Base-by-base conservation (phyloP, 75 land plant genomes). In the Cunninghamia lanceolata region DNA sequence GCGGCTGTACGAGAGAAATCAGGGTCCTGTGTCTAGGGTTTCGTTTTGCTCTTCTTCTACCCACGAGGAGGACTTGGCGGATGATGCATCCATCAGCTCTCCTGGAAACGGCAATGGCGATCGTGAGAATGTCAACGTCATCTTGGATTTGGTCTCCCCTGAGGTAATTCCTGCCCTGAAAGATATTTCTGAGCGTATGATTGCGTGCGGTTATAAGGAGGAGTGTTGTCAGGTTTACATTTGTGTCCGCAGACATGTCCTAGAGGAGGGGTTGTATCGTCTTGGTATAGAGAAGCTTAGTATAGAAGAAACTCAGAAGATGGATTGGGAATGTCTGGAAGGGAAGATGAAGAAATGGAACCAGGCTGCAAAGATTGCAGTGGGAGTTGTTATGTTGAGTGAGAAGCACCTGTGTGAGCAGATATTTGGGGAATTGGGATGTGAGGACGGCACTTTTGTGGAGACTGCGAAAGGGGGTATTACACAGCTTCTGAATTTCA, bases 331-430 rank as follows among this genome's bases (percentile, higher is more conserved):
- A 17, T 28, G 28, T 30, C 84, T 91, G 86, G 92, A 93, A 34
- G 89, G 46, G 14, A 91, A 88, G 85, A 94, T 94, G 71, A 89
- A 84, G 90, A 90, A 90, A 47, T 96, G 99, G 99, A 87, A 84
- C 21, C 95, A 92, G 74, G 92, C 95, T 35, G 87, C 97, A 39
- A 96, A 94, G 85, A 84, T 93, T 74, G 86, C 88, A 0, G 89
- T 95, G 30, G 84, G 87, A 85, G 93, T 89, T 30, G 79, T 96
- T 13, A 79, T 95, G 46, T 36, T 85, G 2, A 92, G 91, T 16
- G 99, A 98, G 91, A 87, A 87, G 88, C 89, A 80, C 32, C 92
- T 98, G 30, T 96, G 97, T 83, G 94, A 95, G 6, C 88, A 89
- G 84, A 88, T 96, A 80, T 95, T 95, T 83, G 85, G 19, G 39